A percentile compares a stretch with the other conserved stretches of the same genome.
Evolutionary conservation across 139 green algal species (phyloP).

Genomic region (Chlorella sorokiniana): DNA sequence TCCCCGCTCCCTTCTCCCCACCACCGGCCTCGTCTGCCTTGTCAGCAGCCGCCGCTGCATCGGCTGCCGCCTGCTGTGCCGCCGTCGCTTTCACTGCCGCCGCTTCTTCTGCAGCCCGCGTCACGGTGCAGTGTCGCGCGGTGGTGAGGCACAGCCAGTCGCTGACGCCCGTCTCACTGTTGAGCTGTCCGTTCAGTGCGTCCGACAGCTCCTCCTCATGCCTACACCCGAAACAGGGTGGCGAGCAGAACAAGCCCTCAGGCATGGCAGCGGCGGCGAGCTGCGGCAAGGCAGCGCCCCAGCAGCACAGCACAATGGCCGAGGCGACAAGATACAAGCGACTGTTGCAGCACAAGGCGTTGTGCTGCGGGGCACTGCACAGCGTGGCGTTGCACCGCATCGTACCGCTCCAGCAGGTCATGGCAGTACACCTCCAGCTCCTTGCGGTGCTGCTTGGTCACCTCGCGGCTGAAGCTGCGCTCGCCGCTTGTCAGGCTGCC

Average conservation of each 20-base stretch:
- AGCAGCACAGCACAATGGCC: no score
- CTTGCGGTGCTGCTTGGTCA: slow-evolving; percentile 35
- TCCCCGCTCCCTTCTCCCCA: not conserved
- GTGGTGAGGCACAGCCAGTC: not conserved
- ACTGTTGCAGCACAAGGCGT: no score
- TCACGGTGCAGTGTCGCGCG: not conserved
- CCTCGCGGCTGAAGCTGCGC: not conserved
- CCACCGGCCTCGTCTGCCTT: not conserved
- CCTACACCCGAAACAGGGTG: not conserved
- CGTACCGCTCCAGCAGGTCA: slow-evolving; percentile 59
- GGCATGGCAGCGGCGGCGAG: not conserved
- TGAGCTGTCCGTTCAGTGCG: not conserved
- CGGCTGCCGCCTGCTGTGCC: not conserved
- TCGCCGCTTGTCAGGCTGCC: not conserved
- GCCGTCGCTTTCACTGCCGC: not conserved
- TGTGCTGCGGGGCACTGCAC: slow-evolving; percentile 2
- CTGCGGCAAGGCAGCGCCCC: no score
- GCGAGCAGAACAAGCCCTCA: not conserved
- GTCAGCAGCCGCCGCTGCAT: not conserved
- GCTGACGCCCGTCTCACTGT: not conserved
- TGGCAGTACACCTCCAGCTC: slow-evolving; percentile 61
- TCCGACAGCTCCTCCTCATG: slow-evolving; percentile 3
- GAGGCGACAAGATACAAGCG: no score
- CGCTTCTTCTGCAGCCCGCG: not conserved
- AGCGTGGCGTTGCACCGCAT: slow-evolving; percentile 42